Percentiles rank a stretch among this genome's conserved stretches.
Conservation (phyloP, 495 filamentous ascomycete species). For the Penicillium canescens region DNA sequence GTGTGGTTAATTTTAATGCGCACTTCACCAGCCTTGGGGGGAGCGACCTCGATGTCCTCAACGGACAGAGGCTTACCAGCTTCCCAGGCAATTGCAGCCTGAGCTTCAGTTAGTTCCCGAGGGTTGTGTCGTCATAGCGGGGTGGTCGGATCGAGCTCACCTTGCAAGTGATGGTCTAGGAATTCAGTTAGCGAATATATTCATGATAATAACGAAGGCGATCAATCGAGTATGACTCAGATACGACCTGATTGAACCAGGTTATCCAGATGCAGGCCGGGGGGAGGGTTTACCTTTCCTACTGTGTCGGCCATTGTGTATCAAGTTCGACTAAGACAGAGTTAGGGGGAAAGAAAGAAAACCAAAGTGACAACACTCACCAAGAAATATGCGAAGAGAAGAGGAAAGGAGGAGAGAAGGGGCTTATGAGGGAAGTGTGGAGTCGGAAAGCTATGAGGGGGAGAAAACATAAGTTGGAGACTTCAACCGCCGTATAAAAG, state of each 20-base stretch:
- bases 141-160: conserved; percentile 35
- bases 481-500: too few species aligned
- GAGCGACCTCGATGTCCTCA: conserved; percentile 88
- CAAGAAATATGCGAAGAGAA: conserved; percentile 5
- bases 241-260: too few species aligned
- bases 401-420: conserved; percentile 6
- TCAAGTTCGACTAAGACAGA: neutral
- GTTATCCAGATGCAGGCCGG: neutral
- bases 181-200: conserved; percentile 9
- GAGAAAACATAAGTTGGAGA: neutral
- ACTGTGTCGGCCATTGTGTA: conserved; percentile 51
- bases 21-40: conserved; percentile 93
- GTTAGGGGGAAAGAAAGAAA: neutral
- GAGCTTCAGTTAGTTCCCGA: conserved; percentile 2
- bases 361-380: neutral
- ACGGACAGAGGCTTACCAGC: conserved; percentile 84
- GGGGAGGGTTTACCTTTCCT: conserved; percentile 48
- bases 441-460: conserved; percentile 27
- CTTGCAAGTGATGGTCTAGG: conserved; percentile 76
- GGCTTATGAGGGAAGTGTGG: conserved; percentile 22
- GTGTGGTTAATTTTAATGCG: conserved; percentile 96
- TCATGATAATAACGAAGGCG: neutral
- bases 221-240: neutral
- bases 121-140: conserved; percentile 18
- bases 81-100: conserved; percentile 97